phyloP scores from a whole-genome alignment of 2,329 filamentous ascomycete species.

The Metarhizium robertsii region DNA sequence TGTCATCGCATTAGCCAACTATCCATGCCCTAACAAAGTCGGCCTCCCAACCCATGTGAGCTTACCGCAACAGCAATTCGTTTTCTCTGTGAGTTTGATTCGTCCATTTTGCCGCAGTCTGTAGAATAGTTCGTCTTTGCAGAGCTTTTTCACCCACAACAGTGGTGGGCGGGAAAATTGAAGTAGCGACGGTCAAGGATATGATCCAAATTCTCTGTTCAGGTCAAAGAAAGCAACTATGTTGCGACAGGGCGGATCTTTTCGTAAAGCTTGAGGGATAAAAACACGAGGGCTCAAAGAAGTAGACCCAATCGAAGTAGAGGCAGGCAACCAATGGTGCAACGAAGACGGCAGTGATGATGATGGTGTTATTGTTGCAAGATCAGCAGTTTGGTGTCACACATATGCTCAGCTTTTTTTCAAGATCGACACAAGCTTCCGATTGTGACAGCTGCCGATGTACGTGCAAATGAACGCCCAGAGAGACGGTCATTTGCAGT shows the following conservation, averaged over 20 bases:
- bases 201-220: neutral
- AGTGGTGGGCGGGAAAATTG: neutral
- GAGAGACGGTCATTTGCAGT: neutral
- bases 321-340: neutral
- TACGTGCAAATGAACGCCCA: neutral
- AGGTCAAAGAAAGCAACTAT: neutral
- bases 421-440: neutral
- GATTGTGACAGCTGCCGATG: neutral
- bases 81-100: constrained; percentile 40
- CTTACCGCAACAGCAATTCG: constrained; percentile 51
- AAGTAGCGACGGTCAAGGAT: neutral
- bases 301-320: neutral
- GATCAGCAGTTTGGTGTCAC: neutral
- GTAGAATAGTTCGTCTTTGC: neutral
- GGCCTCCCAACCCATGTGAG: constrained; percentile 2
- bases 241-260: neutral
- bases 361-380: neutral
- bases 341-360: neutral
- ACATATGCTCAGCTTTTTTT: neutral
- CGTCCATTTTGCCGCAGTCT: constrained; percentile 14
- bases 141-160: neutral
- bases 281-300: neutral
- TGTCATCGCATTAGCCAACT: constrained; percentile 12
- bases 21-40: neutral
- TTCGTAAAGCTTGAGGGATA: neutral